phyloP scores from a whole-genome alignment of 768 basidiomycete genomes.

The Postia placenta region DNA sequence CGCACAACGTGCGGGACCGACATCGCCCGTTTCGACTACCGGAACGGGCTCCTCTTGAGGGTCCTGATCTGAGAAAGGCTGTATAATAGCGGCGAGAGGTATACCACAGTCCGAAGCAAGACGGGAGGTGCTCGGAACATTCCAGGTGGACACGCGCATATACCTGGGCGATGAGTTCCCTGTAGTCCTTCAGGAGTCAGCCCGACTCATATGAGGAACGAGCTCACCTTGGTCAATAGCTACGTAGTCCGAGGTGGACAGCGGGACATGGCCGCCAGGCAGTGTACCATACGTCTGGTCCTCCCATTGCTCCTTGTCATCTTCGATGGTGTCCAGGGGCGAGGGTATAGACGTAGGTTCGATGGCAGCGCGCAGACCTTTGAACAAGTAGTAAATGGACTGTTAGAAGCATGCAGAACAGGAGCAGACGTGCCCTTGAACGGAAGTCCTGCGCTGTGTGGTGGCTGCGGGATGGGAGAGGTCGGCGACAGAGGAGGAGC shows the following conservation, averaged over 20 bases:
- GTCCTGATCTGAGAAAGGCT: constrained; percentile 85
- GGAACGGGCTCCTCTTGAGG: constrained; percentile 77
- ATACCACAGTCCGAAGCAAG: constrained; percentile 78
- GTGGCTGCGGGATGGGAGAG: constrained; percentile 47
- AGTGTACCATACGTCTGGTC: constrained; percentile 61
- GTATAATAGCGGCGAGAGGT: constrained; percentile 79
- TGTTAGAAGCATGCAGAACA: not conserved
- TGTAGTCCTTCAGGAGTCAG: constrained; percentile 15
- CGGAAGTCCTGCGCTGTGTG: constrained; percentile 49
- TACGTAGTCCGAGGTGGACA: constrained; percentile 81
- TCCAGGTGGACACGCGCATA: constrained; percentile 86
- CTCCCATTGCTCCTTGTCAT: constrained; percentile 77
- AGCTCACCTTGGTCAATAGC: constrained; percentile 84
- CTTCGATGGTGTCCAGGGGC: constrained; percentile 70
- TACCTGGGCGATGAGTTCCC: constrained; percentile 92
- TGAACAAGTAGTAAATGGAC: not conserved
- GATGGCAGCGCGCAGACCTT: constrained; percentile 77
- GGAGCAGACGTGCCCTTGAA: constrained; percentile 32
- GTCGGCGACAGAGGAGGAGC: constrained; percentile 11
- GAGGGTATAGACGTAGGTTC: constrained; percentile 92
- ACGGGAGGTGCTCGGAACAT: constrained; percentile 73
- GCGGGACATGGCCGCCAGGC: constrained; percentile 59
- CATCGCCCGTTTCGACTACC: constrained; percentile 60
- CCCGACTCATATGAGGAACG: not conserved
- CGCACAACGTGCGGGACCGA: constrained; percentile 79